Percentiles rank a stretch among this genome's conserved stretches.
Evolutionary conservation across 2,329 filamentous ascomycete species (phyloP).

Genomic region (Paradendryphiella salina): DNA sequence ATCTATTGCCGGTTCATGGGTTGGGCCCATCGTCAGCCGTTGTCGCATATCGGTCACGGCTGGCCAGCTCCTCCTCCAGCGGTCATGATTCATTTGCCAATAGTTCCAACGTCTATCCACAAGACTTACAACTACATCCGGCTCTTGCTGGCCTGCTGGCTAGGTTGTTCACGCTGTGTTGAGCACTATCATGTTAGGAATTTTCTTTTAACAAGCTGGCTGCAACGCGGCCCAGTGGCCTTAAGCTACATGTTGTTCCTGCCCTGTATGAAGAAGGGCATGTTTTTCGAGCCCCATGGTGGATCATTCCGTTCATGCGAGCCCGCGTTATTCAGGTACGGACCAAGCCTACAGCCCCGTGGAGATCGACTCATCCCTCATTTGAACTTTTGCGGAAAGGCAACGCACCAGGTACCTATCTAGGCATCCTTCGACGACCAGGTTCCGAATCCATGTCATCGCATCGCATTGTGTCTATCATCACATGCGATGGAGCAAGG

Average conservation of each 20-base stretch:
- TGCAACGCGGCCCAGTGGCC: conserved; percentile 4
- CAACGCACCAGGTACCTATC: not conserved
- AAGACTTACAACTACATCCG: not conserved
- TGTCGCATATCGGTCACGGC: conserved; percentile 1
- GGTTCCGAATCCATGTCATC: not conserved
- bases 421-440: not conserved
- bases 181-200: conserved; percentile 3
- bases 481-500: not conserved
- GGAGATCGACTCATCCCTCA: not conserved
- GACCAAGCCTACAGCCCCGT: not conserved
- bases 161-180: conserved; percentile 1
- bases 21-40: not conserved
- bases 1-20: conserved; percentile 4
- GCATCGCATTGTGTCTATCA: not conserved
- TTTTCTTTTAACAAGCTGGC: conserved; percentile 2
- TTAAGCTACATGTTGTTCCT: conserved; percentile 5
- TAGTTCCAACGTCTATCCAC: not conserved
- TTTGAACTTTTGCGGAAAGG: not conserved
- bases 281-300: conserved; percentile 1
- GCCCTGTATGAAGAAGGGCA: not conserved
- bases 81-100: not conserved
- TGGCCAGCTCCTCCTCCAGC: not conserved
- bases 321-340: not conserved
- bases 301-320: conserved; percentile 1
- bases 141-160: conserved; percentile 1